Conservation (phyloP, 2,329 filamentous ascomycete species). For the Botryotinia calthae region DNA sequence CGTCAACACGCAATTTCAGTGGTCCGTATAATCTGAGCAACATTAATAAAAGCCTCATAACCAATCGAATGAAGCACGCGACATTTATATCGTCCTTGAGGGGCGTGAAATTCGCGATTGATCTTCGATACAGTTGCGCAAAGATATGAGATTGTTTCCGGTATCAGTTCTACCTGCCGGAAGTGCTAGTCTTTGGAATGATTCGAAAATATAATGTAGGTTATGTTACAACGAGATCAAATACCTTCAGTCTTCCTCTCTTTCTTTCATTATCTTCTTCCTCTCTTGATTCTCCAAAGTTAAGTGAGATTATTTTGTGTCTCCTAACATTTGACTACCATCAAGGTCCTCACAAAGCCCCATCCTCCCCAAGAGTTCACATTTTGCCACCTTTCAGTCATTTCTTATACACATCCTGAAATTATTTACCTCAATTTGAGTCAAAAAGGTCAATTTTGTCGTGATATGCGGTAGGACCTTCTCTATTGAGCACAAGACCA, state of each 20-base stretch:
- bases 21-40: neutral
- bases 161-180: neutral
- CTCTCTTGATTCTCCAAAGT: neutral
- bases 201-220: neutral
- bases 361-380: neutral
- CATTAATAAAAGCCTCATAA: constrained; percentile 10
- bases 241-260: neutral
- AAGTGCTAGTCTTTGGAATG: neutral
- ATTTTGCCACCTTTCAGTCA: neutral
- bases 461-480: constrained; percentile 2
- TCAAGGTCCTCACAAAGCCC: neutral
- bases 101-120: neutral
- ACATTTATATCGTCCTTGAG: constrained; percentile 11
- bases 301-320: neutral
- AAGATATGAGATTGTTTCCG: neutral
- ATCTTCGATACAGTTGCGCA: constrained; percentile 7
- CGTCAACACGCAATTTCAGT: constrained; percentile 11
- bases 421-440: neutral
- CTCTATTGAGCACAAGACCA: constrained; percentile 17
- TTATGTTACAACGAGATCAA: neutral
- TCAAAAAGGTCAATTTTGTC: neutral
- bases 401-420: neutral
- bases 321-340: neutral
- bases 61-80: constrained; percentile 23
- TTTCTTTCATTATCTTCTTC: neutral